Base-by-base conservation (phyloP, 768 basidiomycete species). In the Antrodiella citrinella region DNA sequence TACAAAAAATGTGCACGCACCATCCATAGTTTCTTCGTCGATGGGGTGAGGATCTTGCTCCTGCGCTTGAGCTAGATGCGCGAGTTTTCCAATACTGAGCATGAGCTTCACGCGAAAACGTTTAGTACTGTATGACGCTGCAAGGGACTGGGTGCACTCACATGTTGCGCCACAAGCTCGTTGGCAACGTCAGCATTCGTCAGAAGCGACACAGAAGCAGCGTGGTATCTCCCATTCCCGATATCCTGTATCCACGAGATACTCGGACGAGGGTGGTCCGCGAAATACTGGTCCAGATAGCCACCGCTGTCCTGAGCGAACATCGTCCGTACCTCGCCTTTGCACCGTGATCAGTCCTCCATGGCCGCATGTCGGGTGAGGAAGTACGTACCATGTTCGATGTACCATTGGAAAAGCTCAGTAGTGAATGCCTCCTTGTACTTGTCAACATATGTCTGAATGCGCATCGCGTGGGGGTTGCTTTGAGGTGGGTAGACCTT, bases 331-430 rank as follows among this genome's bases (percentile, higher is more conserved):
- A 90, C 67, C 67, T 91, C 91, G 15, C 88, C 90, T 91, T 45
- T 2, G 53, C 15, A 15, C 30, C n/a, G n/a, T n/a, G n/a, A n/a
- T n/a, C n/a, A n/a, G n/a, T n/a, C n/a, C n/a, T n/a, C n/a, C n/a
- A n/a, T n/a, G n/a, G n/a, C n/a, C n/a, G n/a, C n/a, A n/a, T n/a
- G n/a, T n/a, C n/a, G n/a, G n/a, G n/a, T n/a, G n/a, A 43, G 44
- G 13, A 15, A 20, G 18, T 9, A 62, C 76, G 41, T 50, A 87
- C 91, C 89, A 55, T 93, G 84, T 56, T 91, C 87, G 45, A 95
- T 86, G 64, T 91, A 95, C 88, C 88, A 96, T 59, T 81, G 78
- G 61, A 89, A 94, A n/a, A 96, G 73, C 59, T 91, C 84, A n/a
- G 75, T 81, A 0, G 92, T 86, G 56, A 97, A 98, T 11, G 80